Base-by-base conservation (phyloP, 148 eudicot species). In the Cornus controversa region DNA sequence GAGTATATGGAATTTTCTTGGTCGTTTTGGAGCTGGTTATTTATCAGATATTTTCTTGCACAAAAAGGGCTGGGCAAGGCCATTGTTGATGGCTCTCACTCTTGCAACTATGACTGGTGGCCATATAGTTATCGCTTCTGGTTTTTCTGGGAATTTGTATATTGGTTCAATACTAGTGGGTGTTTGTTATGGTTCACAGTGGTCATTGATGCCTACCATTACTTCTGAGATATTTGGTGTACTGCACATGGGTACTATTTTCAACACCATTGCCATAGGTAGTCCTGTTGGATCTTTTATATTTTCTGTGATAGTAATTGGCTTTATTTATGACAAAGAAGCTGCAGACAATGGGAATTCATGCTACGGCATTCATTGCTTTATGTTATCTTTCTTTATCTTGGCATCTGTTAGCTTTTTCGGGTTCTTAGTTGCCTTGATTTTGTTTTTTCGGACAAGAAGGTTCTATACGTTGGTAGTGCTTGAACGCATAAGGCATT, bases 211-310 rank as follows among this genome's bases (percentile, higher is more conserved):
- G 34, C 34, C 34, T 5, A 31, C 34, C 34, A 87, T 92, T 36
- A 85, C 96, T 69, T 88, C 91, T 15, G 97, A 94, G 84, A 89
- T 94, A 37, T 94, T 88, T 37, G 97, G 98, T 8, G 86, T 92
- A 36, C 47, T 70, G 25, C 94, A 94, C 75, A 87, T 94, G 97
- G 98, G 98, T 36, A 90, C 97, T 13, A 89, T 94, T 53, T 92
- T 94, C 79, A 94, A 94, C 81, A 90, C 96, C 47, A 94, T 94
- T 45, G 91, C 92, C 0, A 76, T 87, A 36, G 97, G 97, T 34
- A 92, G 97, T 66, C 98, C 98, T 15, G 69, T 92, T 8, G 97
- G 98, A 53, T 90, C 98, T 42, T 94, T 89, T 72, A 28, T 92
- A 58, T 72, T 92, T 23, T 54, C 5, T 54, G 62, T 54, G 5